A percentile compares a stretch with the other conserved stretches of the same genome.
Evolutionary conservation across 2,329 filamentous ascomycete genomes (phyloP).

Genomic region (Sporothrix sp.): DNA sequence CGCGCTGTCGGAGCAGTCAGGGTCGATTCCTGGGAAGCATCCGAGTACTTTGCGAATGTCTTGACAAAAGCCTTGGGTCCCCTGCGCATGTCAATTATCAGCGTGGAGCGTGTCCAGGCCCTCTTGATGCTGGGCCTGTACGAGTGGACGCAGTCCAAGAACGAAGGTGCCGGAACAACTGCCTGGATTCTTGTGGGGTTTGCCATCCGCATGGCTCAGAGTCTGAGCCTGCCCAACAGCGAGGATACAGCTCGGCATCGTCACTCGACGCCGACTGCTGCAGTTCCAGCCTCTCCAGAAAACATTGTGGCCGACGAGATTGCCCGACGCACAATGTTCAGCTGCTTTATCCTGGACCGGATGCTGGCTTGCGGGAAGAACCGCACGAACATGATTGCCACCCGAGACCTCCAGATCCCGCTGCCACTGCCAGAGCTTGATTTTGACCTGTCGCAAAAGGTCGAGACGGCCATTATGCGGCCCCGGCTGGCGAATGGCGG

Average conservation of each 20-base stretch:
- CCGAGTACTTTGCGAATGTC: constrained; percentile 55
- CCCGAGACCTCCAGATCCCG: constrained; percentile 53
- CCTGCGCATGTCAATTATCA: constrained; percentile 40
- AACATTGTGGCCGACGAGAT: constrained; percentile 51
- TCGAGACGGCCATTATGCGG: constrained; percentile 41
- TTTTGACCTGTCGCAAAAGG: constrained; percentile 52
- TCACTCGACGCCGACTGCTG: constrained; percentile 2
- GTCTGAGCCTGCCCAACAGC: constrained; percentile 50
- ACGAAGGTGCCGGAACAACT: constrained; percentile 40
- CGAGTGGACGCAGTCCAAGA: constrained; percentile 56
- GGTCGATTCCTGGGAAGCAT: constrained; percentile 44
- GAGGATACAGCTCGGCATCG: constrained; percentile 26
- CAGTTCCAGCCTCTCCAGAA: not conserved
- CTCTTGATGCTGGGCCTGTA: constrained; percentile 62
- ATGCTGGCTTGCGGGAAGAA: constrained; percentile 57
- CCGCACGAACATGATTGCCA: constrained; percentile 48
- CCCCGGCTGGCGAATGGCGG: not conserved
- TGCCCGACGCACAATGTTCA: constrained; percentile 61
- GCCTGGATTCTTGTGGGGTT: constrained; percentile 59
- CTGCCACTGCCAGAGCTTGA: constrained; percentile 57
- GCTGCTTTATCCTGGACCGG: constrained; percentile 62
- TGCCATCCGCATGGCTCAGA: constrained; percentile 54
- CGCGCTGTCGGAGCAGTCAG: constrained; percentile 26
- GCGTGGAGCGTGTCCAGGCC: constrained; percentile 55
- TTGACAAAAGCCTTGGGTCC: constrained; percentile 43